Evolutionary conservation across 75 land plant species (phyloP), one percentile per base, ranked within the genome.

Genomic region (Sequoia sempervirens): DNA sequence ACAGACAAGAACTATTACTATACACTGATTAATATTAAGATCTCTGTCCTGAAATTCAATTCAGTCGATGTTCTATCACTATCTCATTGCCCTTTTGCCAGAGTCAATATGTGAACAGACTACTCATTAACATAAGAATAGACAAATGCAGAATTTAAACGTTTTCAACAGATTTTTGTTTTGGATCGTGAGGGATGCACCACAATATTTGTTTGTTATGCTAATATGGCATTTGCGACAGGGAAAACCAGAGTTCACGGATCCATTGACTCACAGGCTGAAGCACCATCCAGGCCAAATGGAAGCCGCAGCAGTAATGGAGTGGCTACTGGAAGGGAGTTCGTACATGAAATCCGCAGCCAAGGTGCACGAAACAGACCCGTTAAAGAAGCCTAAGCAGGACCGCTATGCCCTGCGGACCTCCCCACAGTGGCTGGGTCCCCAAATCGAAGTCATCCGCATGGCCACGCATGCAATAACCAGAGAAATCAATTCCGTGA

Each of bases 351-450:
- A 53, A 36, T 70, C 47, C 14, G 91, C 94, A 1, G 80, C 86
- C 28, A 89, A 88, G 88, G 50, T 91, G 32, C 90, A 93, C 79
- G 93, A 89, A 64, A 75, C 61, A 73, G 90, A 91, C 50, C 87
- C 93, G 2, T 84, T 90, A 12, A 87, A 88, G 80, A 92, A 92
- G 83, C 93, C 94, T 0, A 93, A 93, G 86, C 94, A 93, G 72
- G 94, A 93, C 80, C 82, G 94, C 18, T 85, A 85, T 28, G 86
- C 86, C 1, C 86, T 85, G 4, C 86, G 85, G 3, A 83, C 85
- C 8, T 84, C 85, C 12, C 81, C 87, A 23, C 86, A 85, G 1
- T 86, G 87, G 87, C 86, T 86, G 9, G 93, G 90, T 45, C 90
- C 90, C 20, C 89, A 89, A 37, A 85, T 89, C 20, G 90, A 89